These are phyloP conservation scores for Hypoxylon sp. DNA, from an alignment of 2,329 filamentous ascomycete genomes.

Conservation along the genomic window DNA sequence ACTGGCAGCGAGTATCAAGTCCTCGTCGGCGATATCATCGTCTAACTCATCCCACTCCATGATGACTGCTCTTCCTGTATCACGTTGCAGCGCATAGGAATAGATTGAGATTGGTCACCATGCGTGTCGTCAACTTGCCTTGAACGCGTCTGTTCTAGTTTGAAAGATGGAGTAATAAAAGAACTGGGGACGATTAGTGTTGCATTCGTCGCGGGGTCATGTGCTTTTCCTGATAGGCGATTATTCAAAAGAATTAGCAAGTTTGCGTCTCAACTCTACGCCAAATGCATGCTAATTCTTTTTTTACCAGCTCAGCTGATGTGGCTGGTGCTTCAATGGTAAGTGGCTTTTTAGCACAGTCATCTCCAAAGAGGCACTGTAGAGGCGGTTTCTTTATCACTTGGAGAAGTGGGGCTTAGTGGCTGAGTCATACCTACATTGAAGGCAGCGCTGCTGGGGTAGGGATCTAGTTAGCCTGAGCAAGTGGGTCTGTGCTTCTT, in stretches of 20 bases:
- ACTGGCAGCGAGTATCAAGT: slow-evolving; percentile 68
- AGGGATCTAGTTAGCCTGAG: not conserved
- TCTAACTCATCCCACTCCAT: slow-evolving; percentile 71
- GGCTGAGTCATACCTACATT: not conserved
- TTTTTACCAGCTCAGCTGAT: not conserved
- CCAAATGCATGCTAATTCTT: too few relatives aligned
- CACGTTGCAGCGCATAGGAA: slow-evolving; percentile 25
- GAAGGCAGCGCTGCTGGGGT: too few relatives aligned
- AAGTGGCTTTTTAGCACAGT: not conserved
- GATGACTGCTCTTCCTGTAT: slow-evolving; percentile 35
- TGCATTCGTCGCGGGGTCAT: slow-evolving; percentile 26
- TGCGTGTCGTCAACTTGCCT: too few relatives aligned
- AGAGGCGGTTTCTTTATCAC: too few relatives aligned
- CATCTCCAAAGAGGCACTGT: too few relatives aligned
- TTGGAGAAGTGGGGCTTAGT: not conserved
- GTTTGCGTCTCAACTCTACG: too few relatives aligned
- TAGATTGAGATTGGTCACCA: not conserved
- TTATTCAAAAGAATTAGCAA: too few relatives aligned
- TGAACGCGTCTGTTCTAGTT: slow-evolving; percentile 14
- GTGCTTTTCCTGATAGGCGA: too few relatives aligned
- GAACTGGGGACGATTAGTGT: not conserved
- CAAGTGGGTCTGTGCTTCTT: not conserved
- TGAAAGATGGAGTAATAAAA: slow-evolving; percentile 24
- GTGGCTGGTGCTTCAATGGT: not conserved
- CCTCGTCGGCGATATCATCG: slow-evolving; percentile 71